phyloP scores from a whole-genome alignment of 164 flowering plant species.

The Vitis rotundifolia region DNA sequence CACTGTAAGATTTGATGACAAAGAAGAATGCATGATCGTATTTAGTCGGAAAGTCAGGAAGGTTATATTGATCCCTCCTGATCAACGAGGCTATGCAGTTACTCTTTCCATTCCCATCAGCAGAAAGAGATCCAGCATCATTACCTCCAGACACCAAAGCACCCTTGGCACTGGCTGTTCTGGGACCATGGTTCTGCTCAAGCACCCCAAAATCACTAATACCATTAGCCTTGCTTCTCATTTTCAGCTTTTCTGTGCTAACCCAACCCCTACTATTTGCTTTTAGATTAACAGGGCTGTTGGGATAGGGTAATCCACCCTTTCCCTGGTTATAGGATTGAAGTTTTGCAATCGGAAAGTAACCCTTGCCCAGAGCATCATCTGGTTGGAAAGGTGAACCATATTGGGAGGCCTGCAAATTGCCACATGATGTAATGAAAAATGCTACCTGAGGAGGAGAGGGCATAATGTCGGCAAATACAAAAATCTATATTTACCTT shows the following conservation, averaged over 20 bases:
- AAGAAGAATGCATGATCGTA: slow-evolving; percentile 66
- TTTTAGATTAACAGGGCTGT: slow-evolving; percentile 26
- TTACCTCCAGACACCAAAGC: slow-evolving; percentile 21
- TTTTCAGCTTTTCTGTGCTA: slow-evolving; percentile 40
- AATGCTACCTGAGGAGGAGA: background rate
- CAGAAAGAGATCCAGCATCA: slow-evolving; percentile 18
- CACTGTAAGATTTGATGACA: slow-evolving; percentile 85
- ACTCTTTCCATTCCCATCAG: slow-evolving; percentile 20
- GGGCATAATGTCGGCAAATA: background rate
- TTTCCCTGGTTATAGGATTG: slow-evolving; percentile 31
- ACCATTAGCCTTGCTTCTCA: slow-evolving; percentile 36
- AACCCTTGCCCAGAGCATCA: slow-evolving; percentile 33
- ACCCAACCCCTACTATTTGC: slow-evolving; percentile 34
- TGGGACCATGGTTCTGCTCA: slow-evolving; percentile 58
- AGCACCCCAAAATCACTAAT: slow-evolving; percentile 30
- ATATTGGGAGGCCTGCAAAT: slow-evolving; percentile 27
- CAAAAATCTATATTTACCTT: slow-evolving; percentile 31
- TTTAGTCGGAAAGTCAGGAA: slow-evolving; percentile 50
- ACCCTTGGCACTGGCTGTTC: slow-evolving; percentile 36
- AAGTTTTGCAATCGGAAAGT: slow-evolving; percentile 26
- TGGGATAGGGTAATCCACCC: slow-evolving; percentile 44
- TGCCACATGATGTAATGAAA: slow-evolving; percentile 2
- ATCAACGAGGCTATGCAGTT: slow-evolving; percentile 23
- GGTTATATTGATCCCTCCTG: slow-evolving; percentile 54
- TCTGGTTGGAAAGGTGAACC: slow-evolving; percentile 36